Base-by-base conservation (phyloP, 805 yeast genomes). In the Pichia ethanolica region DNA sequence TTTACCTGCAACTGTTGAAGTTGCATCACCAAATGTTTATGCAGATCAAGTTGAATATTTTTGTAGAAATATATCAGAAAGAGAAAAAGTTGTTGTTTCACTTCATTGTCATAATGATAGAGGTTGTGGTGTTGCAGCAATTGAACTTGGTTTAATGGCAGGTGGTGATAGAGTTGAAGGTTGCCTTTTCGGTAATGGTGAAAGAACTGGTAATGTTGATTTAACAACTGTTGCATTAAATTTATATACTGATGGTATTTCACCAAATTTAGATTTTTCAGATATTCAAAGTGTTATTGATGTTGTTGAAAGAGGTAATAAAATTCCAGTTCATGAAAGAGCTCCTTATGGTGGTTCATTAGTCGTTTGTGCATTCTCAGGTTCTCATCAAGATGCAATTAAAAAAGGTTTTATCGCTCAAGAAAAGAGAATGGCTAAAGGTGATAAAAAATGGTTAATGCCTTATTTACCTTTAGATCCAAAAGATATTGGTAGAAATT, bases 101-200 rank as follows among this genome's bases (percentile, higher is more conserved):
- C 75, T 83, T 13, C 91, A 84, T 61, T 78, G 86, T 53, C 91
- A 84, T 67, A 84, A 84, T 60, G 91, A 84, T 64, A 76, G 91
- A 67, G 91, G 91, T 25, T 83, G 88, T 64, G 89, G 88, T 62
- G 89, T 84, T 48, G 91, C 91, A 42, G 91, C 91, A 28, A 74
- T 88, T 42, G 91, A 84, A 65, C 71, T 84, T 53, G 90, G 89
- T 59, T 58, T 82, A 34, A 69, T 84, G 60, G 91, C 89, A n/a
- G 91, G 91, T 61, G 91, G 86, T 52, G 90, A 84, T 68, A 77
- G 91, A 71, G 86, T 84, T 46, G 91, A 84, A 68, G 91, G 91
- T 50, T 84, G 90, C 72, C 71, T 84, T 39, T 84, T 84, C 55
- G 90, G 90, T 61, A 84, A 83, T 66, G 91, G 91, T 69, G 91